A percentile compares a stretch with the other conserved stretches of the same genome.
Evolutionary conservation across 129 eudicot species (phyloP).

Genomic region (Tanacetum coccineum): DNA sequence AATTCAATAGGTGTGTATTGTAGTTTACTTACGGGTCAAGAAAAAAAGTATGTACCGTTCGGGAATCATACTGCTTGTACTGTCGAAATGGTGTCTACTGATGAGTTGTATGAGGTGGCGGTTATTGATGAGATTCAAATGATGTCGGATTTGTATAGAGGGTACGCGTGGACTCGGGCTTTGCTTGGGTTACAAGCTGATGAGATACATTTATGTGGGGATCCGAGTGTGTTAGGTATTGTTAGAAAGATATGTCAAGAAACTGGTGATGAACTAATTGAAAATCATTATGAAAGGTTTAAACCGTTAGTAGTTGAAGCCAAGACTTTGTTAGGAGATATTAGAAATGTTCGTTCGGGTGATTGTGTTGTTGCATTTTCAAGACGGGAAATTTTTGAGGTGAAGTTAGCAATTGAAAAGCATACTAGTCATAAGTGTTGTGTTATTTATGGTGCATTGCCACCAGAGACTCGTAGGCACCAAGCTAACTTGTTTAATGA

Average conservation of each 20-base stretch:
- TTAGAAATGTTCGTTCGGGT: slow-evolving; percentile 78
- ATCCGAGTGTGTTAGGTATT: slow-evolving; percentile 77
- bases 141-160: slow-evolving; percentile 83
- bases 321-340: slow-evolving; percentile 77
- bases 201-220: slow-evolving; percentile 95
- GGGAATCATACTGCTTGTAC: slow-evolving; percentile 89
- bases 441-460: slow-evolving; percentile 93
- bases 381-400: slow-evolving; percentile 91
- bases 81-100: slow-evolving; percentile 91
- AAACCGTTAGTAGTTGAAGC: slow-evolving; percentile 97
- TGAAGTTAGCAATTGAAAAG: slow-evolving; percentile 84
- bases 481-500: slow-evolving; percentile 86
- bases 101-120: slow-evolving; percentile 85
- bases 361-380: slow-evolving; percentile 98
- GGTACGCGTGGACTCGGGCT: slow-evolving; percentile 98
- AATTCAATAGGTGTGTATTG: slow-evolving; percentile 83
- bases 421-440: slow-evolving; percentile 79
- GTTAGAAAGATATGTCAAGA: slow-evolving; percentile 70
- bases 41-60: slow-evolving; percentile 77
- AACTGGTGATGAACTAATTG: slow-evolving; percentile 89
- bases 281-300: slow-evolving; percentile 76
- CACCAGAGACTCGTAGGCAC: slow-evolving; percentile 94
- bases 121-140: slow-evolving; percentile 95
- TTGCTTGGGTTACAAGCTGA: slow-evolving; percentile 90
- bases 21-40: slow-evolving; percentile 88